These are phyloP conservation scores for Magnolia kwangsiensis DNA, from an alignment of 164 flowering plant genomes.

Conservation along the genomic window DNA sequence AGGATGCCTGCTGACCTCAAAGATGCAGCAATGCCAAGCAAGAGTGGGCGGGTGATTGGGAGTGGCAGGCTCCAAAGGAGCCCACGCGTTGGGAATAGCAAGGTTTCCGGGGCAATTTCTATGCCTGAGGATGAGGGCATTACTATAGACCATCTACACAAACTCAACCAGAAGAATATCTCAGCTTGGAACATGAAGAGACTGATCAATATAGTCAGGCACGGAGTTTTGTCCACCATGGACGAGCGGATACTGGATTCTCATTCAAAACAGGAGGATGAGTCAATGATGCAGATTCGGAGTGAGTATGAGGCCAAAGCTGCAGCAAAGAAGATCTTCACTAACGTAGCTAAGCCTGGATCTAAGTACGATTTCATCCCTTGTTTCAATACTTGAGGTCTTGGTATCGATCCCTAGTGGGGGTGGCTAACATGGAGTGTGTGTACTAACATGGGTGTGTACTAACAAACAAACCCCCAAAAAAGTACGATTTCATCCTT, in stretches of 20 bases:
- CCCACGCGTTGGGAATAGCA: conserved; percentile 26
- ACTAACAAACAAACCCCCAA: too few species aligned
- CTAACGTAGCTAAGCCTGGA: conserved; percentile 45
- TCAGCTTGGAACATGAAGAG: conserved; percentile 79
- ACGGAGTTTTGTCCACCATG: conserved; percentile 38
- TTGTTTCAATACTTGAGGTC: too few species aligned
- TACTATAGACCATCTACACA: conserved; percentile 52
- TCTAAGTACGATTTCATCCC: conserved; percentile 50
- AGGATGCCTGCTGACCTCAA: conserved; percentile 29
- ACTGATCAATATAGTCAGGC: conserved; percentile 48
- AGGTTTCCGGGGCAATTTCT: conserved; percentile 20
- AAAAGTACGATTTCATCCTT: conserved; percentile 1
- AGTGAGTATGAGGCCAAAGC: conserved; percentile 51
- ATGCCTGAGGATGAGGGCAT: conserved; percentile 29
- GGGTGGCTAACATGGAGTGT: too few species aligned
- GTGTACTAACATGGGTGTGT: too few species aligned
- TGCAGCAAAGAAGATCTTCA: conserved; percentile 60
- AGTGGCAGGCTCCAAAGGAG: conserved; percentile 26
- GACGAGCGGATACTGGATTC: conserved; percentile 42
- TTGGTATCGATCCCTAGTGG: too few species aligned
- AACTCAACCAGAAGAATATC: conserved; percentile 53
- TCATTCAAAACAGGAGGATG: conserved; percentile 25
- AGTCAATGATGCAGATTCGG: conserved; percentile 33
- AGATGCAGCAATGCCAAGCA: conserved; percentile 20
- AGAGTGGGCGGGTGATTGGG: conserved; percentile 24